Base-by-base conservation (phyloP, 768 basidiomycete species). In the Glaciozyma martinii region DNA sequence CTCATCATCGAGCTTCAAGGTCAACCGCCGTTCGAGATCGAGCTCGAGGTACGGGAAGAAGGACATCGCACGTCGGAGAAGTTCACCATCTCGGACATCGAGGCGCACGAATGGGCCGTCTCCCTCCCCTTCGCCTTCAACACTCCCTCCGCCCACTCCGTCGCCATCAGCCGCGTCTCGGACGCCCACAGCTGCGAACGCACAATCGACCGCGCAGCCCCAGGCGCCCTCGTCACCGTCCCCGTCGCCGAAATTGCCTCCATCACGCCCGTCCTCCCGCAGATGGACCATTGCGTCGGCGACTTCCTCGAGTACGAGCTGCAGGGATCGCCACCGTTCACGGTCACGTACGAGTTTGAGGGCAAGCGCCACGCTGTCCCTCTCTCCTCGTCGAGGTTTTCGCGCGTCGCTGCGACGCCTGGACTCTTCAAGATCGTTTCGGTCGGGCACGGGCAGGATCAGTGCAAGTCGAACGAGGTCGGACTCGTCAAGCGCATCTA, bases 221-320 rank as follows among this genome's bases (percentile, higher is more conserved):
- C 61, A 42, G 55, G 25, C 18, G 30, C 53, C 12, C 19, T 47
- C 32, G 9, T 44, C 46, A 25, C 44, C 52, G 82, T 92, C 18
- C 90, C 97, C 71, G 91, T 98, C n/a, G 89, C 91, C 4, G 95
- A 99, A 77, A 90, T 90, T 1, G 95, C 95, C 13, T 85, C 89
- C 18, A 91, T 99, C 61, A 82, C 90, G 54, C 87, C 94, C 8
- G 83, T 91, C 70, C 87, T 88, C 71, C 79, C 85, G 62, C 81
- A 84, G 62, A 81, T 81, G 70, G 86, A 98, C 73, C 85, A 88
- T 66, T 99, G 95, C 77, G 87, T 89, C 3, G 94, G 93, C 13
- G 91, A 97, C 65, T 80, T 85, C 33, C 81, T 88, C 13, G 90
- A 90, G 68, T 98, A 95, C 81, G 86, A 93, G 74, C 80, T 99